Percentiles rank a stretch among this genome's conserved stretches.
Conservation (phyloP, 768 basidiomycete genomes). For the Scleroderma citrinum region DNA sequence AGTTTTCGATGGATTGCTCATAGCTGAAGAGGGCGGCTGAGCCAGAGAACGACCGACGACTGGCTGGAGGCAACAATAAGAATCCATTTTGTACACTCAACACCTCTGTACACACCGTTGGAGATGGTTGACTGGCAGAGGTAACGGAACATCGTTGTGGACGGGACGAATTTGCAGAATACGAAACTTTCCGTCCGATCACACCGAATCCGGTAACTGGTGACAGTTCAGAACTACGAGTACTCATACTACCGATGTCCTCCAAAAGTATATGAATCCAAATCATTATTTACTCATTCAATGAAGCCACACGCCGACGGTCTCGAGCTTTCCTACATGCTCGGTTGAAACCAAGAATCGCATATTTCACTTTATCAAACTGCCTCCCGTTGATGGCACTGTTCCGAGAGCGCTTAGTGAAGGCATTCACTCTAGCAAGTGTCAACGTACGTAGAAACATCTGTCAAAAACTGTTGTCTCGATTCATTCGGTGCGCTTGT, state of each 20-base stretch:
- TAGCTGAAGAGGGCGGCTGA: conserved; percentile 73
- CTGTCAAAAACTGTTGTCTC: conserved; percentile 66
- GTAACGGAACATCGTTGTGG: conserved; percentile 50
- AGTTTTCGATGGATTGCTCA: conserved; percentile 85
- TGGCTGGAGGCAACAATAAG: conserved; percentile 33
- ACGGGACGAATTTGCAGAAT: no score
- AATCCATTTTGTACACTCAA: neutral
- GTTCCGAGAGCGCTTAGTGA: conserved; percentile 5
- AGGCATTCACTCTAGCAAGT: conserved; percentile 1
- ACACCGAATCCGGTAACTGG: neutral
- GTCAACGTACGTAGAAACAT: conserved; percentile 63
- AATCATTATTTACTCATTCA: conserved; percentile 16
- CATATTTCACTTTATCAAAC: conserved; percentile 79
- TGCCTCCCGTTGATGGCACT: conserved; percentile 63
- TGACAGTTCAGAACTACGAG: neutral
- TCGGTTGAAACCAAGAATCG: conserved; percentile 63
- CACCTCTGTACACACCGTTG: conserved; percentile 33
- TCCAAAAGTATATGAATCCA: neutral
- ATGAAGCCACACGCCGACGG: conserved; percentile 37
- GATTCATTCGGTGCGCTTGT: conserved; percentile 54
- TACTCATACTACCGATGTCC: neutral
- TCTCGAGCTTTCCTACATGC: conserved; percentile 71
- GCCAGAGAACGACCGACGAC: conserved; percentile 77
- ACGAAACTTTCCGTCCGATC: conserved; percentile 5
- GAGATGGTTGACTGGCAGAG: conserved; percentile 51